phyloP scores from a whole-genome alignment of 768 basidiomycete species.

The Suillus americanus region DNA sequence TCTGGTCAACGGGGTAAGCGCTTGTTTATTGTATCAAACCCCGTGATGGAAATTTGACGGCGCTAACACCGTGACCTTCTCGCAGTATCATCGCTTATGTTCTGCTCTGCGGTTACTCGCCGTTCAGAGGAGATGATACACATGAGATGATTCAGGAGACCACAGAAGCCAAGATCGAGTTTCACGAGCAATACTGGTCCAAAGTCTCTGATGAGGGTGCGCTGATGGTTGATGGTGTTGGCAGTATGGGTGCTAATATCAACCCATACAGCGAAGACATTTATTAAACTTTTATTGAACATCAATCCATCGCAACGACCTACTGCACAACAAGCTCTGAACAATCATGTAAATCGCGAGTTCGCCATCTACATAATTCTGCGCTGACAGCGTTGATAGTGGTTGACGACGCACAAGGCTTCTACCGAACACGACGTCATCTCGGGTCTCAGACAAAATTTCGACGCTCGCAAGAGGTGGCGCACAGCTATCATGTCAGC shows the following conservation, averaged over 20 bases:
- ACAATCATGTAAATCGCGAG: conserved; percentile 53
- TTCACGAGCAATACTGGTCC: conserved; percentile 94
- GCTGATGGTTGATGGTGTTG: conserved; percentile 9
- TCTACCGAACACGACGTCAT: conserved; percentile 75
- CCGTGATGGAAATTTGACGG: conserved; percentile 3
- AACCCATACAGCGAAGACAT: conserved; percentile 66
- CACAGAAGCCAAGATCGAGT: conserved; percentile 80
- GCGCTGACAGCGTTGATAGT: conserved; percentile 38
- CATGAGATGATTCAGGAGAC: conserved; percentile 80
- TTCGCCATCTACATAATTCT: not conserved
- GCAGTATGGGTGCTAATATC: conserved; percentile 1
- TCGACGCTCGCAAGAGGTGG: conserved; percentile 76
- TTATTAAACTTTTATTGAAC: conserved; percentile 71
- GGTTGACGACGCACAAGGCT: conserved; percentile 68
- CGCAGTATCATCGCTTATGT: conserved; percentile 91
- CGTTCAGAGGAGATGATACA: conserved; percentile 84
- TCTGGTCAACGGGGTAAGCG: conserved; percentile 89
- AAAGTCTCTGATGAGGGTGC: conserved; percentile 79
- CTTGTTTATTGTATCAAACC: not conserved
- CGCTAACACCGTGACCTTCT: not conserved
- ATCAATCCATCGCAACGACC: conserved; percentile 71
- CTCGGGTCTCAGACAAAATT: conserved; percentile 75
- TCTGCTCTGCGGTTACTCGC: conserved; percentile 91
- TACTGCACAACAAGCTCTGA: conserved; percentile 69
- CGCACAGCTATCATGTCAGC: conserved; percentile 60